phyloP scores from a whole-genome alignment of 345 rosid species.

The Aurinia saxatilis region DNA sequence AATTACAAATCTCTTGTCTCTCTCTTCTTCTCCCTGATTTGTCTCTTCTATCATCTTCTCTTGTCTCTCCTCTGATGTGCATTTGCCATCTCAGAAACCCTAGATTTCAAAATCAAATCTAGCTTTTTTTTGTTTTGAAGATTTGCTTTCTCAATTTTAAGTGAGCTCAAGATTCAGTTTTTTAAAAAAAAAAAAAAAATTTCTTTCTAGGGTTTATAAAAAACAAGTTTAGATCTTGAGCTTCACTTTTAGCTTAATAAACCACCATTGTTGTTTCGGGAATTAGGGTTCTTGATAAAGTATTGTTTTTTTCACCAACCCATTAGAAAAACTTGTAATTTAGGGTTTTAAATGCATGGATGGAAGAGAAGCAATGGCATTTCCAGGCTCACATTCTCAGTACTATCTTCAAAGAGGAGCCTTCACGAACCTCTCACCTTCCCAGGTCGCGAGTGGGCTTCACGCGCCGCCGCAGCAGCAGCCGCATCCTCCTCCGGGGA shows the following conservation, averaged over 20 bases:
- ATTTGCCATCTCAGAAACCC: conserved; percentile 39
- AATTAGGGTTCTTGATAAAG: conserved; percentile 18
- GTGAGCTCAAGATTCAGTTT: conserved; percentile 11
- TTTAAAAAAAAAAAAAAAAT: too few species aligned
- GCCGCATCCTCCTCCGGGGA: conserved; percentile 33
- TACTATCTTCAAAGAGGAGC: conserved; percentile 81
- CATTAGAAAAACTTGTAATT: conserved; percentile 6
- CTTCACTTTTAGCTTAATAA: conserved; percentile 1
- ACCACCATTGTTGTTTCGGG: conserved; percentile 23
- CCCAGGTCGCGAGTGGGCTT: conserved; percentile 44
- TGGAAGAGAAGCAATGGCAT: conserved; percentile 88
- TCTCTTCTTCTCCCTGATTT: conserved; percentile 23
- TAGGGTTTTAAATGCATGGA: conserved; percentile 85
- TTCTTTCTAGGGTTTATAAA: conserved; percentile 19
- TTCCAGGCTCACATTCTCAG: conserved; percentile 70
- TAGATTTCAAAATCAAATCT: conserved; percentile 48
- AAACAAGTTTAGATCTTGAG: conserved; percentile 19
- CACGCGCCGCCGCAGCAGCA: conserved; percentile 49
- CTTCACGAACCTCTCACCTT: conserved; percentile 42
- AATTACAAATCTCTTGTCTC: conserved; percentile 16
- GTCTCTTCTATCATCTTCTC: conserved; percentile 23
- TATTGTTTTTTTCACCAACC: conserved; percentile 5
- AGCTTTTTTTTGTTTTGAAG: conserved; percentile 30
- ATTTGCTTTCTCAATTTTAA: neutral
- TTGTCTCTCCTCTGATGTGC: conserved; percentile 18